These are phyloP conservation scores for Tulasnella sp. DNA, from an alignment of 768 basidiomycete species.

Conservation along the genomic window DNA sequence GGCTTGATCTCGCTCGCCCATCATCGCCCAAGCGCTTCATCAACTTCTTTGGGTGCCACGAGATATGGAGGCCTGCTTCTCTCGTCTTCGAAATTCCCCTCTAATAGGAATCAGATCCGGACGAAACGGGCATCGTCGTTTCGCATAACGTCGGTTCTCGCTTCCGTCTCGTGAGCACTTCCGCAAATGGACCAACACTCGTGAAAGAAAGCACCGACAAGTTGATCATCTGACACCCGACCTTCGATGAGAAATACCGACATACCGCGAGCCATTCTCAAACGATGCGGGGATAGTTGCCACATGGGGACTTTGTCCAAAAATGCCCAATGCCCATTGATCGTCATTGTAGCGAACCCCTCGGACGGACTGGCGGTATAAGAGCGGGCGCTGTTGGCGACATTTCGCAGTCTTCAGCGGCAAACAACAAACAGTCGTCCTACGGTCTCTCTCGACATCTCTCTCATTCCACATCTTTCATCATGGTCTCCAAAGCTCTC, in stretches of 20 bases:
- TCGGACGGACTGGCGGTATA: neutral
- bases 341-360: neutral
- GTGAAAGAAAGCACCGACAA: neutral
- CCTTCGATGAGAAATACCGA: neutral
- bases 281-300: neutral
- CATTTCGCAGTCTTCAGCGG: neutral
- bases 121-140: neutral
- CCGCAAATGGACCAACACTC: neutral
- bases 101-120: neutral
- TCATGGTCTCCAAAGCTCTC: neutral
- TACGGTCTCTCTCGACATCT: neutral
- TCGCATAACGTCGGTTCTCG: neutral
- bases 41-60: neutral
- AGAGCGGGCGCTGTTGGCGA: neutral
- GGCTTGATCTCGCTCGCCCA: neutral
- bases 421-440: neutral
- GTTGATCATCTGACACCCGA: neutral
- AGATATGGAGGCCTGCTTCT: neutral
- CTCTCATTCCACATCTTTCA: neutral
- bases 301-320: neutral
- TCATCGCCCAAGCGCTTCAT: neutral
- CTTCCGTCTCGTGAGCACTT: neutral
- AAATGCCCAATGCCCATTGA: neutral
- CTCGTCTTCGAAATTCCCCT: neutral
- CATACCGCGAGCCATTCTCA: neutral